Conservation (phyloP, 352 stramenopile species). For the Phytopythium cucurbitacearum region DNA sequence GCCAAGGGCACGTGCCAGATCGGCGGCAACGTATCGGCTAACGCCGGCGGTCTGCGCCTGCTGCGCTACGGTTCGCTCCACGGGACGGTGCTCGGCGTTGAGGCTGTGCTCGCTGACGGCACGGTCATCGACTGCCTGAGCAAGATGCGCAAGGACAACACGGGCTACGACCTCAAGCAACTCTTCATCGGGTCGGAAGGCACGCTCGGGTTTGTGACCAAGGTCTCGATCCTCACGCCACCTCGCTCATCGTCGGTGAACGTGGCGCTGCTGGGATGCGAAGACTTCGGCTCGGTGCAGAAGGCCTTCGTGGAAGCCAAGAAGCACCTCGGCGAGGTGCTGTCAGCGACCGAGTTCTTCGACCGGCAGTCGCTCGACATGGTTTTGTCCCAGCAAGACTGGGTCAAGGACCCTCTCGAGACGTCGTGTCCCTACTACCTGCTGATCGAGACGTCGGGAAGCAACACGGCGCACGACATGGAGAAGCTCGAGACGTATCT, state of each 20-base stretch:
- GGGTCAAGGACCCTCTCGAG: slow-evolving; percentile 65
- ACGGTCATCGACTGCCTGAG: slow-evolving; percentile 89
- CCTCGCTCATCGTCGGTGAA: slow-evolving; percentile 67
- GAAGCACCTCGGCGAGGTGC: slow-evolving; percentile 88
- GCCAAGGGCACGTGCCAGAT: slow-evolving; percentile 98
- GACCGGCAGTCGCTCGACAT: slow-evolving; percentile 89
- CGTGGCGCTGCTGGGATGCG: slow-evolving; percentile 90
- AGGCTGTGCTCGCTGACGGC: slow-evolving; percentile 93
- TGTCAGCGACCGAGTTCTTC: slow-evolving; percentile 96
- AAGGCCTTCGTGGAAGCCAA: slow-evolving; percentile 82
- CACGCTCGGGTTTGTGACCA: slow-evolving; percentile 95
- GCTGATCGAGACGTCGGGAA: slow-evolving; percentile 96
- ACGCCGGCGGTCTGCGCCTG: slow-evolving; percentile 93
- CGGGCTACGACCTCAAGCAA: slow-evolving; percentile 96
- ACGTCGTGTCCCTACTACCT: slow-evolving; percentile 86
- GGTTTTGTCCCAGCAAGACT: slow-evolving; percentile 67
- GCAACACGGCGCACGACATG: slow-evolving; percentile 87
- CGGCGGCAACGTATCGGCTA: slow-evolving; percentile 95
- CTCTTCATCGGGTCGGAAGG: slow-evolving; percentile 97
- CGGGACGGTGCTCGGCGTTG: slow-evolving; percentile 91
- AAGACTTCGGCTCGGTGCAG: slow-evolving; percentile 84
- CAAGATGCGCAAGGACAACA: slow-evolving; percentile 97
- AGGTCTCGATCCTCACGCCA: slow-evolving; percentile 82
- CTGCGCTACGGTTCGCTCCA: slow-evolving; percentile 94
- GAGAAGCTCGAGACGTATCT: slow-evolving; percentile 89